These are phyloP conservation scores for Exophiala bonariae DNA, from an alignment of 2,329 filamentous ascomycete species.

Conservation along the genomic window DNA sequence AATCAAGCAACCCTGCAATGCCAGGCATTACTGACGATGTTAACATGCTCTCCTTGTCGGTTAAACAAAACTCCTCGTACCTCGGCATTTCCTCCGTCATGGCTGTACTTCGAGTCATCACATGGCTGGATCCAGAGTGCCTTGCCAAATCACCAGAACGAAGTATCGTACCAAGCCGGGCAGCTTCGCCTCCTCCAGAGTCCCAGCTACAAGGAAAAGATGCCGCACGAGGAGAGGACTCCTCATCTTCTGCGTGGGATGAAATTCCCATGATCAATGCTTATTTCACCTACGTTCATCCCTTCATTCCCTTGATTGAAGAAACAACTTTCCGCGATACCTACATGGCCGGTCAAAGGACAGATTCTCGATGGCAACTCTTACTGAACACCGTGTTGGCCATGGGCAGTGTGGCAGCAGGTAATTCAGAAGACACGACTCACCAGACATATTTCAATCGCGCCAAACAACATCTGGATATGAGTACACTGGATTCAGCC, in stretches of 20 bases:
- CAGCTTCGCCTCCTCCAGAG: slow-evolving; percentile 37
- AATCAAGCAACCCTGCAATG: slow-evolving; percentile 49
- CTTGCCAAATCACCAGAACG: slow-evolving; percentile 42
- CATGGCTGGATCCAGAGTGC: slow-evolving; percentile 54
- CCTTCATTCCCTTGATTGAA: slow-evolving; percentile 72
- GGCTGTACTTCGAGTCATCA: slow-evolving; percentile 70
- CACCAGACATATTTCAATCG: slow-evolving; percentile 68
- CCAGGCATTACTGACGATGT: slow-evolving; percentile 70
- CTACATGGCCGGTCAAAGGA: slow-evolving; percentile 62
- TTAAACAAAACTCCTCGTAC: slow-evolving; percentile 65
- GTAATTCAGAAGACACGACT: slow-evolving; percentile 61
- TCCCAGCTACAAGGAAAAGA: slow-evolving; percentile 38
- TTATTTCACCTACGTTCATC: slow-evolving; percentile 74
- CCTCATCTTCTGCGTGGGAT: slow-evolving; percentile 58
- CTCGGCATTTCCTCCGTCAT: slow-evolving; percentile 74
- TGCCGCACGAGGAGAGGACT: slow-evolving; percentile 49
- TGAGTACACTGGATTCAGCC: slow-evolving; percentile 69
- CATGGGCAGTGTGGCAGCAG: slow-evolving; percentile 70
- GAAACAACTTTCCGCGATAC: slow-evolving; percentile 68
- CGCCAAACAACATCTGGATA: slow-evolving; percentile 64
- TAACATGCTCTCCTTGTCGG: slow-evolving; percentile 64
- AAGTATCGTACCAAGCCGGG: slow-evolving; percentile 37
- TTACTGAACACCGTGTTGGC: slow-evolving; percentile 76
- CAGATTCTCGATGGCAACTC: slow-evolving; percentile 69
- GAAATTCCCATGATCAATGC: slow-evolving; percentile 70